Percentiles rank a stretch among this genome's conserved stretches.
Evolutionary conservation across 345 rosid genomes (phyloP).

Genomic region (Durio zibethinus): DNA sequence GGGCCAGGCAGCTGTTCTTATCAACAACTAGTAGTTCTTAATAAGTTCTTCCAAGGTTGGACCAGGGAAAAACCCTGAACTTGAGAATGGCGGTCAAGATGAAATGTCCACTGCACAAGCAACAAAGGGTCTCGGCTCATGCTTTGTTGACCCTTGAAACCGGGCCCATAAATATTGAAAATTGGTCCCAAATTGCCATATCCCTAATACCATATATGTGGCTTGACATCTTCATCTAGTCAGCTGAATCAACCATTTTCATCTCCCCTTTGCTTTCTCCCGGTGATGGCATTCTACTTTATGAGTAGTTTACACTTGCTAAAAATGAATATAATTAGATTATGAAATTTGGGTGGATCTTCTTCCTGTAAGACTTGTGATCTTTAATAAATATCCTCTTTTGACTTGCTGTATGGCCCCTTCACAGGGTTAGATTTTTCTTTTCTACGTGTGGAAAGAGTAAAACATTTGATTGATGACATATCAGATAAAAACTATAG

Average conservation of each 20-base stretch:
- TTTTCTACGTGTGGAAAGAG: background rate
- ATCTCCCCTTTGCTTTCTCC: too few relatives aligned
- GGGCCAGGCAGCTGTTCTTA: background rate
- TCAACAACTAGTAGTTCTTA: background rate
- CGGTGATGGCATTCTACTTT: background rate
- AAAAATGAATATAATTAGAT: too few relatives aligned
- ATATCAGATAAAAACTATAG: background rate
- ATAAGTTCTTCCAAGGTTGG: slow-evolving; percentile 2
- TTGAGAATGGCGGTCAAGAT: slow-evolving; percentile 15
- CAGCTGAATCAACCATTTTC: slow-evolving; percentile 7
- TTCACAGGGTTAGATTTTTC: background rate
- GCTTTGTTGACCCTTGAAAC: slow-evolving; percentile 17
- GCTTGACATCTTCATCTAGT: slow-evolving; percentile 25
- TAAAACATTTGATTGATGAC: too few relatives aligned
- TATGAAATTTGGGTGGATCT: background rate
- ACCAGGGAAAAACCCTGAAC: background rate
- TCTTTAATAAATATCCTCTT: background rate
- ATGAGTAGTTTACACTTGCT: background rate
- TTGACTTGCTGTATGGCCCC: background rate
- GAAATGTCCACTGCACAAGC: slow-evolving; percentile 6
- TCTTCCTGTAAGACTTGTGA: background rate
- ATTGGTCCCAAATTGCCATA: background rate
- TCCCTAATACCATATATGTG: background rate
- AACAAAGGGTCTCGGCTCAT: background rate
- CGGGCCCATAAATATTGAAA: background rate